These are phyloP conservation scores for Oropetium thomaeum DNA, from an alignment of 176 grass and related monocot species.

Conservation along the genomic window DNA sequence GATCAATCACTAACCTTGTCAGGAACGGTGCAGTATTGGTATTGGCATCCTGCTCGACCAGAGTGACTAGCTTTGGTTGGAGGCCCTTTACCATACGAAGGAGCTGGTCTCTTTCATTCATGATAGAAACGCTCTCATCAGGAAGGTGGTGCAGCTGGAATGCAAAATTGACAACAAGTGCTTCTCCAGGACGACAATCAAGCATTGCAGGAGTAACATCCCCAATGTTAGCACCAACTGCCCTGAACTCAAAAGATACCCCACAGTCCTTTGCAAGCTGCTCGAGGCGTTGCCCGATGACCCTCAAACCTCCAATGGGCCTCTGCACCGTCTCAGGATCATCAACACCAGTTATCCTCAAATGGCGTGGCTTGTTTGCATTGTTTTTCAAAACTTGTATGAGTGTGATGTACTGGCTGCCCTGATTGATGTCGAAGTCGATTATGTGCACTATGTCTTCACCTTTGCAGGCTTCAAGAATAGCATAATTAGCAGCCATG, in stretches of 20 bases:
- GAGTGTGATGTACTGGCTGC: slow-evolving; percentile 87
- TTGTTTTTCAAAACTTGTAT: slow-evolving; percentile 66
- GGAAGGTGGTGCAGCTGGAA: slow-evolving; percentile 98
- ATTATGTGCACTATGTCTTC: slow-evolving; percentile 89
- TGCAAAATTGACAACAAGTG: slow-evolving; percentile 87
- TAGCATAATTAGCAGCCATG: slow-evolving; percentile 93
- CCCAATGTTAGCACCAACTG: slow-evolving; percentile 66
- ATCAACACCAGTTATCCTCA: slow-evolving; percentile 95
- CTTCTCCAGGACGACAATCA: slow-evolving; percentile 70
- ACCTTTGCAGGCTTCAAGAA: slow-evolving; percentile 75
- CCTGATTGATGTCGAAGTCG: slow-evolving; percentile 97
- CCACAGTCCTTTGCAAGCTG: slow-evolving; percentile 70
- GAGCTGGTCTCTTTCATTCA: slow-evolving; percentile 86
- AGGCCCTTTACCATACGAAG: slow-evolving; percentile 96
- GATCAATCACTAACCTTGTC: slow-evolving; percentile 57
- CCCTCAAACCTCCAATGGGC: slow-evolving; percentile 73
- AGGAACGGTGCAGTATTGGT: slow-evolving; percentile 95
- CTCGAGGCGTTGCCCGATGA: slow-evolving; percentile 87
- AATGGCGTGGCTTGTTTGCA: slow-evolving; percentile 49
- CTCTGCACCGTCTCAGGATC: slow-evolving; percentile 96
- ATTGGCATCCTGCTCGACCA: slow-evolving; percentile 96
- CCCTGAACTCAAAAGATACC: slow-evolving; percentile 78
- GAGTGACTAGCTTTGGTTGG: slow-evolving; percentile 77
- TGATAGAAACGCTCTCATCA: slow-evolving; percentile 91
- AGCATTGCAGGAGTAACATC: slow-evolving; percentile 90